Evolutionary conservation across 345 rosid genomes (phyloP).

Genomic region (Pelargonium nanum): DNA sequence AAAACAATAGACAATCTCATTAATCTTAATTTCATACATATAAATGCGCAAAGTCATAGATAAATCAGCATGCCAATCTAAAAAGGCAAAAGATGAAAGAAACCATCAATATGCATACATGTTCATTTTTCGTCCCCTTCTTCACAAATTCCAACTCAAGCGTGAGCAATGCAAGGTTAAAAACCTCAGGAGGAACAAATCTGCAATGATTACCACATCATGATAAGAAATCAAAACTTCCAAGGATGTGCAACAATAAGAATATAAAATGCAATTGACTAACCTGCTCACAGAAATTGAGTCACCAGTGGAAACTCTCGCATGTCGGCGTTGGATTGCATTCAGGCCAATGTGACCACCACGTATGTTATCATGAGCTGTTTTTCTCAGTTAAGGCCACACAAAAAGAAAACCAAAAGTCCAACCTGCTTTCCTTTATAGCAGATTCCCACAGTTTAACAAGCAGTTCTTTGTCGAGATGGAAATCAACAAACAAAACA

Average conservation of each 20-base stretch:
- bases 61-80: slow-evolving; percentile 5
- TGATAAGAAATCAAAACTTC: not conserved
- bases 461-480: not conserved
- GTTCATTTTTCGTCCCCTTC: slow-evolving; percentile 80
- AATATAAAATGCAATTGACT: not conserved
- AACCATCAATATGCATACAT: slow-evolving; percentile 23
- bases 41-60: not conserved
- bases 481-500: not conserved
- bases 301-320: slow-evolving; percentile 82
- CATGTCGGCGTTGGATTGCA: slow-evolving; percentile 78
- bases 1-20: not conserved
- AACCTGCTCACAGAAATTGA: slow-evolving; percentile 59
- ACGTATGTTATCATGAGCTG: slow-evolving; percentile 60
- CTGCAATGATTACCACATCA: slow-evolving; percentile 22
- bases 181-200: slow-evolving; percentile 70
- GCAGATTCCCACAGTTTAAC: not conserved
- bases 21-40: slow-evolving; percentile 1
- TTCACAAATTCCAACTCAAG: slow-evolving; percentile 89
- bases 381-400: slow-evolving; percentile 48
- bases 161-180: slow-evolving; percentile 62
- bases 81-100: not conserved
- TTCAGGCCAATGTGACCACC: slow-evolving; percentile 62
- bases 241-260: not conserved
- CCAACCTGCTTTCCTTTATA: not conserved
- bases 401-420: slow-evolving; percentile 4